Evolutionary conservation across 2,329 filamentous ascomycete genomes (phyloP), one percentile per base, ranked within the genome.

Genomic region (Phyllosticta paracitricarpa): DNA sequence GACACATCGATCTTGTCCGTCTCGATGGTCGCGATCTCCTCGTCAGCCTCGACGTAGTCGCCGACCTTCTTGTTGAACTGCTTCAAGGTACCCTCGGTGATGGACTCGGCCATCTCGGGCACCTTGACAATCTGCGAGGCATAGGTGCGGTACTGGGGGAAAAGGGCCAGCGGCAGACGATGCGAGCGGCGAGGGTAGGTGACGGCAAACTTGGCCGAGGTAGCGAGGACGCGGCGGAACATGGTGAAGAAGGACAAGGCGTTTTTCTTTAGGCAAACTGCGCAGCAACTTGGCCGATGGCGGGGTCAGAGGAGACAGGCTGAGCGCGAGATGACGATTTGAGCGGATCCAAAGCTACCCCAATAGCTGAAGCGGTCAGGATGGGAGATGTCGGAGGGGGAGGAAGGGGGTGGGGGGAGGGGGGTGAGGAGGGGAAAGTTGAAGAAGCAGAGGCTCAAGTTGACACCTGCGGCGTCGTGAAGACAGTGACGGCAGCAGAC

Each of bases 1-100:
- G 93, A 88, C 54, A 99, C 91, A 75, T 99, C 94, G 72, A 97
- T 97, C 91, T 99, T 99, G 83, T 99, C 94, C 14, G 94, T 99
- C 78, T 99, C 94, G 71, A 99, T 99, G 57, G 93, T 97, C 33
- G 94, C 94, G 75, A 99, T 93, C 76, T 99, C 94, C 78, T 97
- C 94, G 72, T 99, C 94, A 70, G 88, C 87, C 79, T 96, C 91
- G 58, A 99, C 92, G 69, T 86, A 92, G 74, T 99, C 94, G 70
- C 94, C 94, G 68, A 97, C 81, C 78, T 93, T 82, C 79, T 97
- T 97, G 70, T 85, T 88, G 81, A 92, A 97, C 73, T 96, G 91
- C 79, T 96, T 97, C 71, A 99, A 76, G 24, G 94, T 99, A 64
- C 94, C 94, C 77, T 99, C 94, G 54, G 91, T 95, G 75, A 99